These are phyloP conservation scores for Durio zibethinus DNA, from an alignment of 345 rosid genomes.

Conservation along the genomic window DNA sequence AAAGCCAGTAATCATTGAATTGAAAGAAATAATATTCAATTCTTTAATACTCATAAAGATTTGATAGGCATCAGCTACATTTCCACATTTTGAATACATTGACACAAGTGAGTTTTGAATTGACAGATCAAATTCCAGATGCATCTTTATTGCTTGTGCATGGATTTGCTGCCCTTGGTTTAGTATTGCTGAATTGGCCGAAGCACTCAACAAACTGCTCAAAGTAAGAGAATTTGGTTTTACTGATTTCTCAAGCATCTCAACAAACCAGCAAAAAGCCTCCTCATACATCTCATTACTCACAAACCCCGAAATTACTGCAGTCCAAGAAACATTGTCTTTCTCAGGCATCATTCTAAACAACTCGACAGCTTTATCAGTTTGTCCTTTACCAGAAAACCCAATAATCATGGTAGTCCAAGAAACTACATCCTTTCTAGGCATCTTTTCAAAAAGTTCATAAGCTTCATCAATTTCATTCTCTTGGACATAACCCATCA, in stretches of 20 bases:
- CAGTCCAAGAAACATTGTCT: conserved; percentile 73
- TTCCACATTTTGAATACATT: conserved; percentile 80
- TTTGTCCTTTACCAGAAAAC: conserved; percentile 43
- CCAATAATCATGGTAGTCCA: conserved; percentile 76
- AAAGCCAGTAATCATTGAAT: conserved; percentile 76
- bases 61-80: conserved; percentile 50
- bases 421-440: conserved; percentile 58
- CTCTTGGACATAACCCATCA: conserved; percentile 50
- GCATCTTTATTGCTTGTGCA: conserved; percentile 44
- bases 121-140: conserved; percentile 41
- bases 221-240: conserved; percentile 55
- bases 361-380: conserved; percentile 44
- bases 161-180: conserved; percentile 67
- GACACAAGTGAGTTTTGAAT: conserved; percentile 62
- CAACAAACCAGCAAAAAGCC: conserved; percentile 51
- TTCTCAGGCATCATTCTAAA: conserved; percentile 70
- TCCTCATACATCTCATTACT: conserved; percentile 48
- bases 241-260: conserved; percentile 48
- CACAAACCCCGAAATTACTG: conserved; percentile 66
- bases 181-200: conserved; percentile 60
- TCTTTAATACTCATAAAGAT: conserved; percentile 39
- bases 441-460: conserved; percentile 56
- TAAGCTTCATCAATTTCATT: conserved; percentile 51
- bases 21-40: conserved; percentile 59
- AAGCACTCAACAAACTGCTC: conserved; percentile 61